These are phyloP conservation scores for Herpotrichia juniperi DNA, from an alignment of 2,329 filamentous ascomycete species.

Conservation along the genomic window DNA sequence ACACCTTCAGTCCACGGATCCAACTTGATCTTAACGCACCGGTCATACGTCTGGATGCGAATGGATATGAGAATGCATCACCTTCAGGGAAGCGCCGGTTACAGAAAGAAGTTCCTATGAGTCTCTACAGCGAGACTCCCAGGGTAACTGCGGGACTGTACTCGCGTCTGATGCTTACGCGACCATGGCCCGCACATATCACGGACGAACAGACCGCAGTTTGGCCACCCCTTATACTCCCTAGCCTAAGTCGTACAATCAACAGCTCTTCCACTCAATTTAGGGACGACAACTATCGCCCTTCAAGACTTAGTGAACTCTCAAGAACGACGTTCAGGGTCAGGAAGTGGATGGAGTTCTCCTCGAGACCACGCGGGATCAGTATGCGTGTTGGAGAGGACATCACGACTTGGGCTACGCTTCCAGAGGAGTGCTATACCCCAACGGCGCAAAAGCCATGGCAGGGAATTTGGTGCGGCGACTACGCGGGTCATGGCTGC, in stretches of 20 bases:
- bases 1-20: conserved; percentile 73
- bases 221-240: conserved; percentile 79
- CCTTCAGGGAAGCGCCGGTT: conserved; percentile 48
- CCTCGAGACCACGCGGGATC: conserved; percentile 30
- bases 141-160: conserved; percentile 54
- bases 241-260: conserved; percentile 64
- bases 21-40: conserved; percentile 77
- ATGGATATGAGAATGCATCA: conserved; percentile 28
- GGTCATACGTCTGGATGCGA: conserved; percentile 54
- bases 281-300: conserved; percentile 54
- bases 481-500: conserved; percentile 86
- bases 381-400: conserved; percentile 57
- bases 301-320: conserved; percentile 62
- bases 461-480: conserved; percentile 90
- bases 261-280: conserved; percentile 55
- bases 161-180: conserved; percentile 72
- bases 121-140: conserved; percentile 31
- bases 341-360: conserved; percentile 76
- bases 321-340: conserved; percentile 76
- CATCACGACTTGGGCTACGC: conserved; percentile 70
- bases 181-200: conserved; percentile 52
- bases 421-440: conserved; percentile 77
- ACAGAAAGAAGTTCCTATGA: conserved; percentile 59
- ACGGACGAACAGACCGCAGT: conserved; percentile 51
- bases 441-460: conserved; percentile 81